Evolutionary conservation across 495 filamentous ascomycete genomes (phyloP).

Genomic region (Cercophora scortea): DNA sequence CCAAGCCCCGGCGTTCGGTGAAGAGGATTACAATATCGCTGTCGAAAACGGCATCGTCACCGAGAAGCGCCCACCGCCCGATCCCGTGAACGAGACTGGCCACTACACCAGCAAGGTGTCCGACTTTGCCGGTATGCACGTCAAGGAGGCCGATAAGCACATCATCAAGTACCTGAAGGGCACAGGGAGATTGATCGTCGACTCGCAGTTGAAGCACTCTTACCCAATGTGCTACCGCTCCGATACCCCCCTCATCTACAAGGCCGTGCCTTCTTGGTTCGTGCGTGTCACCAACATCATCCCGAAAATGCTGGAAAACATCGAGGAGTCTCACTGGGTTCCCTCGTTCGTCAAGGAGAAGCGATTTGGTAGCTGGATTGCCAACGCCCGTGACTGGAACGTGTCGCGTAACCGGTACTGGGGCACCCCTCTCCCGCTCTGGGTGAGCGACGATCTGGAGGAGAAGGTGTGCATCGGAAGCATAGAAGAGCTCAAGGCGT

Average conservation of each 20-base stretch:
- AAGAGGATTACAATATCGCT: slow-evolving; percentile 90
- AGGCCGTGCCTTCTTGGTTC: slow-evolving; percentile 93
- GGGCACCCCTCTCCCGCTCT: slow-evolving; percentile 94
- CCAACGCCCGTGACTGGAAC: slow-evolving; percentile 95
- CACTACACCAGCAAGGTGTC: slow-evolving; percentile 71
- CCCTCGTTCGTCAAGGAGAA: slow-evolving; percentile 87
- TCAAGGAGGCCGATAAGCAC: slow-evolving; percentile 89
- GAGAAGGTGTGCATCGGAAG: slow-evolving; percentile 87
- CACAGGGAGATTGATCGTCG: slow-evolving; percentile 72
- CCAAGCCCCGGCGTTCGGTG: slow-evolving; percentile 90
- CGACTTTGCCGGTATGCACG: slow-evolving; percentile 83
- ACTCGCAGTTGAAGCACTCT: slow-evolving; percentile 86
- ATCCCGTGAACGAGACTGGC: slow-evolving; percentile 80
- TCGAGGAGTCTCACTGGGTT: slow-evolving; percentile 90
- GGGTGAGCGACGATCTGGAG: slow-evolving; percentile 81
- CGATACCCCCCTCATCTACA: slow-evolving; percentile 91
- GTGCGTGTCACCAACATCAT: slow-evolving; percentile 80
- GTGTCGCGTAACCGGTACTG: slow-evolving; percentile 93
- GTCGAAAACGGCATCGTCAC: slow-evolving; percentile 69
- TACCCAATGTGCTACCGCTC: slow-evolving; percentile 96
- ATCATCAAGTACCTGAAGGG: slow-evolving; percentile 90
- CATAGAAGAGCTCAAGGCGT: slow-evolving; percentile 72
- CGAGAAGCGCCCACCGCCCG: slow-evolving; percentile 71
- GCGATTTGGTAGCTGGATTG: slow-evolving; percentile 57
- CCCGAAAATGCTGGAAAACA: slow-evolving; percentile 82